Evolutionary conservation across 129 eudicot species (phyloP), one percentile per base, ranked within the genome.

Genomic region (Pittosporum tobira): DNA sequence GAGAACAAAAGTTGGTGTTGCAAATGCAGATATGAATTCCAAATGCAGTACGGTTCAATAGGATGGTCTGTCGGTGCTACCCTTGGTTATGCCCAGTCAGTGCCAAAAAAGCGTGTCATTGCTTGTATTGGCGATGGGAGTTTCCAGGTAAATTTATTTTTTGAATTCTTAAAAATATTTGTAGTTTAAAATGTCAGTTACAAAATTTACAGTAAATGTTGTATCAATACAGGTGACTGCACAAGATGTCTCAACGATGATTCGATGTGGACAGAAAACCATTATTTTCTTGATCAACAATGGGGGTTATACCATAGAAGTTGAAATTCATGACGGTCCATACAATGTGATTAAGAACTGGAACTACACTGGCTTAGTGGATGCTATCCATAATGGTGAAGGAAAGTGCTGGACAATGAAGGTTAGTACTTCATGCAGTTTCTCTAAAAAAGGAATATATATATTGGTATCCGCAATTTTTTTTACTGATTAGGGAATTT

Each of bases 41-140:
- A 82, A 62, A 82, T 82, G 84, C 85, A 82, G 56, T 78, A 82
- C 27, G 89, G 84, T 16, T 78, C 89, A 8, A 82, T 82, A 34
- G 82, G 85, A 25, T 82, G 85, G 89, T 74, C 88, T 5, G 88
- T 82, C 48, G 88, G 84, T 51, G 88, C 88, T 0, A 69, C 77
- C 0, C 77, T 82, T 38, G 89, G 89, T 10, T 82, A 78, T 30
- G 89, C 89, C 8, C 89, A 82, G 40, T 56, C 82, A 36, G 63
- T 65, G 3, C 81, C 79, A 1, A 67, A 65, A n/a, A 82, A 82
- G 44, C 63, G 89, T 9, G 85, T 82, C 22, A 75, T 82, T 49
- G 79, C 77, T 47, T 68, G 70, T 61, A 81, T 81, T 8, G 87
- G 79, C 52, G 83, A 77, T 67, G 83, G 81, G 7, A 79, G 85